A percentile compares a stretch with the other conserved stretches of the same genome.
Evolutionary conservation across 1,139 yeast genomes (phyloP).

Genomic region (Yamadazyma spencermartinsiae): DNA sequence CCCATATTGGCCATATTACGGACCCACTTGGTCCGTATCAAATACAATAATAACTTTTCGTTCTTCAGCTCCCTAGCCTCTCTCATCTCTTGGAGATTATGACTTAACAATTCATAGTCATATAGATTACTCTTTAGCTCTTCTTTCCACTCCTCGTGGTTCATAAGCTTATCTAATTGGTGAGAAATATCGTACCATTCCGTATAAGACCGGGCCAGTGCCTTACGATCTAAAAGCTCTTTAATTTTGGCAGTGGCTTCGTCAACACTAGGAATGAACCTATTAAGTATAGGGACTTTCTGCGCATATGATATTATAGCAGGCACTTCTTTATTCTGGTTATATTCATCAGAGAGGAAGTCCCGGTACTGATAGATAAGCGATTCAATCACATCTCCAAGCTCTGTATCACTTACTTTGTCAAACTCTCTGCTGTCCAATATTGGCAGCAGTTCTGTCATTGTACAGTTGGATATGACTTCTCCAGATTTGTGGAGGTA

Average conservation of each 20-base stretch:
- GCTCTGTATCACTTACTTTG: conserved; percentile 5
- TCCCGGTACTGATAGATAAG: conserved; percentile 14
- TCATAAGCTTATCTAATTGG: conserved; percentile 62
- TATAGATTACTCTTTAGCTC: conserved; percentile 62
- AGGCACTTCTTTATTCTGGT: conserved; percentile 1
- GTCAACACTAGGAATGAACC: conserved; percentile 27
- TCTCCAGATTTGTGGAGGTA: not conserved
- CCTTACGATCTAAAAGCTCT: conserved; percentile 48
- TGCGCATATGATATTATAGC: conserved; percentile 16
- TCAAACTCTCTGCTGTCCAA: not conserved
- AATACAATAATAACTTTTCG: conserved; percentile 60
- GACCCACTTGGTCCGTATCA: conserved; percentile 81
- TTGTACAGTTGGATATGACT: not conserved
- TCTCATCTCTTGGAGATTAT: conserved; percentile 57
- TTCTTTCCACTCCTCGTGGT: conserved; percentile 71
- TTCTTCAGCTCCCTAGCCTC: conserved; percentile 60
- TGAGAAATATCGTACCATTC: conserved; percentile 71
- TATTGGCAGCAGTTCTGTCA: no score
- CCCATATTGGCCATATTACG: conserved; percentile 90
- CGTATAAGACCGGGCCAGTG: conserved; percentile 61
- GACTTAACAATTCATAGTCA: conserved; percentile 63
- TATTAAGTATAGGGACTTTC: conserved; percentile 29
- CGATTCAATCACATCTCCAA: conserved; percentile 15
- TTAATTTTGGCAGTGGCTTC: conserved; percentile 28
- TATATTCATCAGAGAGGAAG: conserved; percentile 5